These are phyloP conservation scores for Populus davidiana DNA, from an alignment of 345 rosid species.

Conservation along the genomic window DNA sequence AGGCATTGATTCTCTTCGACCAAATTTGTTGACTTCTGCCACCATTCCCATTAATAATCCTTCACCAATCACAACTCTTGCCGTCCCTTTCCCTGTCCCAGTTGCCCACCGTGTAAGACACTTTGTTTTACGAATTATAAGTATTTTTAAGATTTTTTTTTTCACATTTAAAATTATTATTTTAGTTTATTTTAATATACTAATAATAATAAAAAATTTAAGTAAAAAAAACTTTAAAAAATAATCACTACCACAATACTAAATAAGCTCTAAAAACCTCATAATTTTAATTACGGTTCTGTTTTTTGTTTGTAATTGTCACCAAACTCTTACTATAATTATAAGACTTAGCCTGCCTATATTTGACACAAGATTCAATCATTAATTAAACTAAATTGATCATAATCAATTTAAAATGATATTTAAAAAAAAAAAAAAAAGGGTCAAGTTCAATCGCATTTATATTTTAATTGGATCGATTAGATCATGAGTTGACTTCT, in stretches of 20 bases:
- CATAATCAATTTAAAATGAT: no score
- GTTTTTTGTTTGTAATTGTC: fast-evolving
- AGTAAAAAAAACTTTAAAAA: no score
- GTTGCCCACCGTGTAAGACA: constrained; percentile 13
- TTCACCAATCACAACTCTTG: background rate
- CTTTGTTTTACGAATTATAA: no score
- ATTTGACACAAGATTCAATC: fast-evolving
- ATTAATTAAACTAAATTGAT: no score
- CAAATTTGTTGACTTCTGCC: constrained; percentile 9
- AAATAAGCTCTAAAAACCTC: background rate
- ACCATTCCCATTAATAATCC: background rate
- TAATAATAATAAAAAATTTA: no score
- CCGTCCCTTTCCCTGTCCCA: constrained; percentile 14
- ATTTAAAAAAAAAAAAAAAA: no score
- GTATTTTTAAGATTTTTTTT: no score
- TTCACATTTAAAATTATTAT: no score
- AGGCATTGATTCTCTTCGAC: background rate
- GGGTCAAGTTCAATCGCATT: fast-evolving
- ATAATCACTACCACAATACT: fast-evolving
- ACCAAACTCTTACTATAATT: no score
- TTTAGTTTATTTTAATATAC: no score
- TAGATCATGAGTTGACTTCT: fast-evolving
- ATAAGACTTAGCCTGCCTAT: no score
- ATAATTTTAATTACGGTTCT: background rate
- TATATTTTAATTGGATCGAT: no score